Evolutionary conservation across 2,329 filamentous ascomycete species (phyloP), one percentile per base, ranked within the genome.

Genomic region (Alternaria atra): DNA sequence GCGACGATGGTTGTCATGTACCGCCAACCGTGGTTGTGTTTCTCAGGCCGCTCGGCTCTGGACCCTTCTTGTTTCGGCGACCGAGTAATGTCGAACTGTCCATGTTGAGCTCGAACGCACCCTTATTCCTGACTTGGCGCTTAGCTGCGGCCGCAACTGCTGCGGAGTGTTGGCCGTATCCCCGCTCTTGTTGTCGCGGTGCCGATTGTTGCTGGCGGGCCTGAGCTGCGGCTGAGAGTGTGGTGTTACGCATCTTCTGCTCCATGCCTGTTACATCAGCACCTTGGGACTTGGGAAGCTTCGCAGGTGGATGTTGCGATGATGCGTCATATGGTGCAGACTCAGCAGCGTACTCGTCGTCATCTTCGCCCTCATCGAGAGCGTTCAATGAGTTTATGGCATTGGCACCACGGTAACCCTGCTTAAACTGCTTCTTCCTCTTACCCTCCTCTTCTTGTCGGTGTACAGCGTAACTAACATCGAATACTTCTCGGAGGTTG

Each of bases 391-490:
- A 84, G 67, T 84, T 89, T 65, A 97, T 86, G 6, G 87, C 87
- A 25, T 87, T 87, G 6, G 80, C 84, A 63, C 89, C 81, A 73
- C 90, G 77, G 82, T 90, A 84, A 71, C 91, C 86, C 84, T 94
- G 84, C 81, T 87, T 83, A 70, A 94, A 86, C 74, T 96, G 92
- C 79, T 96, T 97, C 66, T 93, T 88, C 55, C 93, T 89, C 82
- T 97, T 98, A 72, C 89, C 90, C 79, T 98, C 95, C 77, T 99
- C 95, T 80, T 98, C 95, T 79, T 98, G 93, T 47, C 95, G 86
- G 77, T 98, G 95, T 8, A 99, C 95, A 8, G 95, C 94, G 73
- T 99, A 99, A n/a, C 93, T 91, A 50, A 99, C 94, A 73, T 99
- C 95, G 69, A 99, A 99, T 2, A 98, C 94, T 79, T 99, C 95